Conservation (phyloP, 106 monocot genomes). For the Dendrobium catenatum region DNA sequence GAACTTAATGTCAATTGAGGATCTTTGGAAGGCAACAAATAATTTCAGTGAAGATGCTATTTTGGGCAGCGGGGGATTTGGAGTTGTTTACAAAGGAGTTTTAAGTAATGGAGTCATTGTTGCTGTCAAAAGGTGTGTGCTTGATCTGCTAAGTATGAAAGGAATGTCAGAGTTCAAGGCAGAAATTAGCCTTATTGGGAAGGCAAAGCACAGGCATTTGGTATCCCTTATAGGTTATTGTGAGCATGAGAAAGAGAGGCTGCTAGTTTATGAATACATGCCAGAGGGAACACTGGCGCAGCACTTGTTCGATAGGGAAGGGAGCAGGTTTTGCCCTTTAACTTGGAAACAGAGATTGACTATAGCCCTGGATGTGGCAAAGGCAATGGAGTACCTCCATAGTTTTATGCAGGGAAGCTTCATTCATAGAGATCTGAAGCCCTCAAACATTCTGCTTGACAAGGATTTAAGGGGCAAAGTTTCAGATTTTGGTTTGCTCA, state of each 20-base stretch:
- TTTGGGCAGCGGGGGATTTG: conserved; percentile 82
- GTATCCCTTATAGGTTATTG: conserved; percentile 78
- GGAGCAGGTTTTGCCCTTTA: conserved; percentile 30
- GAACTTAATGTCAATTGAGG: conserved; percentile 46
- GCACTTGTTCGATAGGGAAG: conserved; percentile 48
- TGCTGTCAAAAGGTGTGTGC: conserved; percentile 72
- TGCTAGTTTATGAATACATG: conserved; percentile 91
- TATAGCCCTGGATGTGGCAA: conserved; percentile 84
- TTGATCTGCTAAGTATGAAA: conserved; percentile 46
- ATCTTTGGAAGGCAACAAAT: conserved; percentile 51
- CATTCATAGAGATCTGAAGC: conserved; percentile 92
- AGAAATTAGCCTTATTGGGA: conserved; percentile 72
- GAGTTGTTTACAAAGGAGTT: conserved; percentile 73
- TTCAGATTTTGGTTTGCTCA: conserved; percentile 93
- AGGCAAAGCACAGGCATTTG: conserved; percentile 69
- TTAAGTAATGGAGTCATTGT: conserved; percentile 47
- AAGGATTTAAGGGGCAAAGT: conserved; percentile 78
- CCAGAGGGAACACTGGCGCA: conserved; percentile 69
- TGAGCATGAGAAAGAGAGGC: conserved; percentile 52
- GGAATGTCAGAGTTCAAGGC: conserved; percentile 69
- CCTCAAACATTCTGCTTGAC: conserved; percentile 86
- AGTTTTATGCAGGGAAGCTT: conserved; percentile 80
- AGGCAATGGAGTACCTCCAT: conserved; percentile 85
- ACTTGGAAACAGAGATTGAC: conserved; percentile 78
- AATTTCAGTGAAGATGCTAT: conserved; percentile 51